Evolutionary conservation across 345 rosid genomes (phyloP).

Genomic region (Hypericum perforatum): DNA sequence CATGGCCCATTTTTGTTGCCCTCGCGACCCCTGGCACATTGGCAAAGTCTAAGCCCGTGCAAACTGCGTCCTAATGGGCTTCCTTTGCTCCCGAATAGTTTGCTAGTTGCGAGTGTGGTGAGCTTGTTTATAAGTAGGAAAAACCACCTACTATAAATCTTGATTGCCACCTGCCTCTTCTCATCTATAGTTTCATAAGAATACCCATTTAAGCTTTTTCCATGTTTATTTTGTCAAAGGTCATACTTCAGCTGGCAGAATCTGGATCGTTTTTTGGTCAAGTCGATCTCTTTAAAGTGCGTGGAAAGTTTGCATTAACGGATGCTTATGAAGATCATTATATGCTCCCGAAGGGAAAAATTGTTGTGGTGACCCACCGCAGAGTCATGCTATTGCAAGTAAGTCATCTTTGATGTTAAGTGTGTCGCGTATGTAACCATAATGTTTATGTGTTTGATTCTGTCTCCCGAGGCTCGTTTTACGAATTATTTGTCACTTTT

Average conservation of each 20-base stretch:
- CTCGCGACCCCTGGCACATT: no score
- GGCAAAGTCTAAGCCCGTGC: no score
- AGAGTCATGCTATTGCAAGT: conserved; percentile 82
- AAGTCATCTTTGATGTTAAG: conserved; percentile 19
- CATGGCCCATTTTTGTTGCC: no score
- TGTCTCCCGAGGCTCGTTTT: not conserved
- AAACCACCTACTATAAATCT: no score
- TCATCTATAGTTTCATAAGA: not conserved
- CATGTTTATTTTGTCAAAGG: conserved; percentile 39
- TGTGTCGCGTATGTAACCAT: not conserved
- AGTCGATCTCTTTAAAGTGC: conserved; percentile 96
- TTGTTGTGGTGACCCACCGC: conserved; percentile 67
- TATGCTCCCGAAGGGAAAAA: conserved; percentile 67
- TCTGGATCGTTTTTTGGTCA: conserved; percentile 85
- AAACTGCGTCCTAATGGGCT: no score
- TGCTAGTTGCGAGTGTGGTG: no score
- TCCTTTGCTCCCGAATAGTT: no score
- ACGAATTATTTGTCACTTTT: conserved; percentile 9
- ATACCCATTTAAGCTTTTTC: conserved; percentile 4
- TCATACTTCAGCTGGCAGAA: conserved; percentile 90
- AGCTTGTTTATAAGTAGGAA: no score
- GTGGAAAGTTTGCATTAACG: conserved; percentile 91
- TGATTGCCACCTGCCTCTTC: not conserved
- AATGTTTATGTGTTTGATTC: not conserved
- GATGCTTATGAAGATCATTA: conserved; percentile 98